Percentiles rank a stretch among this genome's conserved stretches.
Evolutionary conservation across 1,284 basidiomycete species (phyloP).

Genomic region (Cutaneotrichosporon sp.): DNA sequence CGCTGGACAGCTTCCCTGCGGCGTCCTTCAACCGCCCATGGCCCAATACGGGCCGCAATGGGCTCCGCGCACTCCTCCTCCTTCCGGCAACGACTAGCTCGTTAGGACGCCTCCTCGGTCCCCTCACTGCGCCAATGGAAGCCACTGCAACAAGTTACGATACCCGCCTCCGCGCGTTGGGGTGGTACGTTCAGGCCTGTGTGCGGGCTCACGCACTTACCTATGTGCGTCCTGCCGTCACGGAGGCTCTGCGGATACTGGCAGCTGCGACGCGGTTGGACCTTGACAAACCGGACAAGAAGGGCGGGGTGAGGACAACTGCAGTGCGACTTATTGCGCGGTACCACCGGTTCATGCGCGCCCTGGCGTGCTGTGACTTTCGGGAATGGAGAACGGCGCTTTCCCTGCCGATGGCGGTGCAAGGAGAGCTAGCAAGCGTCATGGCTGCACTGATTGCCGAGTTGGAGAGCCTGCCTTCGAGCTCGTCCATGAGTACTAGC

Average conservation of each 20-base stretch:
- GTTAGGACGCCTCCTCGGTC: background rate
- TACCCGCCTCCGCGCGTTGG: background rate
- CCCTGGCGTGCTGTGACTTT: background rate
- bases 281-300: background rate
- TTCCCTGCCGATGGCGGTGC: background rate
- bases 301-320: background rate
- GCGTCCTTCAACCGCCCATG: background rate
- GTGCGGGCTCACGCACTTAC: background rate
- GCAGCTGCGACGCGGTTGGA: background rate
- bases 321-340: background rate
- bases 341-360: constrained; percentile 1
- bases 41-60: background rate
- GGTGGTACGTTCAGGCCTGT: background rate
- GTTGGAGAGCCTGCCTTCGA: background rate
- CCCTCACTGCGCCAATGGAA: background rate
- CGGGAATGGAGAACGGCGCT: background rate
- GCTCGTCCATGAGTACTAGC: background rate
- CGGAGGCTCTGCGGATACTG: background rate
- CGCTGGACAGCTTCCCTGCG: background rate
- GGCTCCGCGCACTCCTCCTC: background rate
- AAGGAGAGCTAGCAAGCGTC: background rate
- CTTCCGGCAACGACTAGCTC: background rate
- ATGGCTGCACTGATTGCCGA: background rate
- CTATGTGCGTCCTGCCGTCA: background rate
- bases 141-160: background rate